Evolutionary conservation across 2,329 filamentous ascomycete species (phyloP).

Genomic region (Neonectria faginata): DNA sequence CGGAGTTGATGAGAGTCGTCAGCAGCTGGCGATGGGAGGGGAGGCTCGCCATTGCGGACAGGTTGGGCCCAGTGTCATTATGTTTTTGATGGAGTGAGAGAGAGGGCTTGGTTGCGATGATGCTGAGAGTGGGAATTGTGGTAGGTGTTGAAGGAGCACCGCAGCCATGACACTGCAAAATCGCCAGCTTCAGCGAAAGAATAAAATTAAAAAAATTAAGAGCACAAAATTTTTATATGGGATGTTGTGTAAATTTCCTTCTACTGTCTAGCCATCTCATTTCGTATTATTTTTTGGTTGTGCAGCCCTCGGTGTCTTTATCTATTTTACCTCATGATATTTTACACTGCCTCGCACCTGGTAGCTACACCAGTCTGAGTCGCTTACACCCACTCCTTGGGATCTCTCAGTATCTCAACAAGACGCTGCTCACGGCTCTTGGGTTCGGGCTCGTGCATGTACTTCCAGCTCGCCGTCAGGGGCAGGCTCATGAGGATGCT

Average conservation of each 20-base stretch:
- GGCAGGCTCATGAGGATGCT: constrained; percentile 98
- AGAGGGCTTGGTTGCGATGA: constrained; percentile 1
- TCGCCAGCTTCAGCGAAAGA: not conserved
- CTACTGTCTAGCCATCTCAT: constrained; percentile 6
- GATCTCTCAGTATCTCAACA: constrained; percentile 75
- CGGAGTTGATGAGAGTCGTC: constrained; percentile 60
- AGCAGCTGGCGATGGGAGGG: constrained; percentile 59
- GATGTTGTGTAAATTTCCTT: not conserved
- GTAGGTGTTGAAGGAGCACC: constrained; percentile 4
- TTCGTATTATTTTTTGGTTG: constrained; percentile 26
- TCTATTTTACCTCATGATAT: constrained; percentile 39
- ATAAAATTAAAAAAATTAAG: not conserved
- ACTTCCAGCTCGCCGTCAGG: constrained; percentile 91
- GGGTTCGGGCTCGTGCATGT: constrained; percentile 89
- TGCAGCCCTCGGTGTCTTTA: constrained; percentile 33
- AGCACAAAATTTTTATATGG: not conserved
- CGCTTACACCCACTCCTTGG: constrained; percentile 73
- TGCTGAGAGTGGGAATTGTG: not conserved
- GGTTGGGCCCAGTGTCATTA: constrained; percentile 9
- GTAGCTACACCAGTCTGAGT: not conserved
- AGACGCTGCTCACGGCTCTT: constrained; percentile 83
- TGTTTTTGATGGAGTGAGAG: constrained; percentile 18
- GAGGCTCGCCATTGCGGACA: constrained; percentile 40
- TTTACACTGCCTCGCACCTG: constrained; percentile 36
- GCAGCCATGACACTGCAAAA: not conserved